Base-by-base conservation (phyloP, 2,329 filamentous ascomycete species). In the Ceratocystis diversiconidia region DNA sequence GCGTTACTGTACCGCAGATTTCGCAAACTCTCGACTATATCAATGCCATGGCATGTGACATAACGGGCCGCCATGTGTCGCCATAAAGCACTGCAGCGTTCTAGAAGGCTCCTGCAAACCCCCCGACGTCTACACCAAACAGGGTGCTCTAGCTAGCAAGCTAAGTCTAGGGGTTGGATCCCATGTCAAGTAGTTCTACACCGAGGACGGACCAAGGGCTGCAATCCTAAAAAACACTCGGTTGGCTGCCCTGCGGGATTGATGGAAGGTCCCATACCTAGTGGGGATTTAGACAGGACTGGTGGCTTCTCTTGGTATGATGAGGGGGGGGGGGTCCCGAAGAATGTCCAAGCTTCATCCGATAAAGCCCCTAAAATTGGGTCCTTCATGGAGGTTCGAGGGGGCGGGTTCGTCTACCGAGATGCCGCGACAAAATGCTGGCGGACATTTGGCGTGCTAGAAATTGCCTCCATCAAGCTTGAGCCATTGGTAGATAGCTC, bases 391-490 rank as follows among this genome's bases (percentile, higher is more conserved):
- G 73, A 79, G 1, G 69, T 75, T 1, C 74, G 76, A 1, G 87
- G 86, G 22, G 62, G 62, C 2, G 88, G 86, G 0, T 81, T 85
- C 72, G 89, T 86, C 72, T 90, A 83, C 74, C 88, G 82, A 78
- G 88, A 91, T 71, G 67, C 72, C 0, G 69, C 75, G 3, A 77
- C 82, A 69, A 74, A 80, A 64, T 72, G 86, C 36, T 91, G 87
- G 80, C 91, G 88, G 88, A 85, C 85, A 0, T 90, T 85, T 77
- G 88, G 91, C 68, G 87, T 84, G 0, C 77, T 80, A 0, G 77
- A 78, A 6, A 78, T 84, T 12, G 85, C 91, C 62, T 70, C 73
- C 12, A 75, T 76, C 66, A 91, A 91, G 75, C 83, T 89, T 66
- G 74, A 78, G 2, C 72, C 79, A 3, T 79, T 91, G 44, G 78